Conservation (phyloP, 1,139 yeast genomes). For the Pichia inconspicua region DNA sequence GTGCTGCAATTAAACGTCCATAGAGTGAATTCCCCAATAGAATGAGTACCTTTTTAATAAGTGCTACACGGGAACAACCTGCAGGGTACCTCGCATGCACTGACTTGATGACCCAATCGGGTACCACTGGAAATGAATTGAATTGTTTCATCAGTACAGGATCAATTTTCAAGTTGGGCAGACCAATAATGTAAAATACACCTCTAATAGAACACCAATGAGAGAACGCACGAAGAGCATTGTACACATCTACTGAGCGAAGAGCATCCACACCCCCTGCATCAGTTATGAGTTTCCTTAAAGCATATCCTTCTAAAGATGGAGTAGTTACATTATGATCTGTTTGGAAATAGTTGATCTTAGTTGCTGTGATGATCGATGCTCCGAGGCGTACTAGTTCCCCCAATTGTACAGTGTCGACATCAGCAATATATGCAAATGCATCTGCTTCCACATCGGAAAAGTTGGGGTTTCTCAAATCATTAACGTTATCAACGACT, state of each 20-base stretch:
- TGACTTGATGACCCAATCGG: conserved; percentile 34
- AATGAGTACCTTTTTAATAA: conserved; percentile 35
- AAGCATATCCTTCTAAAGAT: conserved; percentile 39
- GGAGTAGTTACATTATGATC: conserved; percentile 43
- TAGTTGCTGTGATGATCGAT: conserved; percentile 39
- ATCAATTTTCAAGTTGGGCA: conserved; percentile 35
- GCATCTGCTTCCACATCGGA: conserved; percentile 29
- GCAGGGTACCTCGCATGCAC: conserved; percentile 45
- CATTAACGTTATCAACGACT: background rate
- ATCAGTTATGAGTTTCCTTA: conserved; percentile 35
- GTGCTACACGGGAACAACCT: conserved; percentile 44
- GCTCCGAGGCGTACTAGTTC: conserved; percentile 38
- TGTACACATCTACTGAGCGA: conserved; percentile 36
- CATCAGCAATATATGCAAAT: conserved; percentile 26
- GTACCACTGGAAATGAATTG: conserved; percentile 37
- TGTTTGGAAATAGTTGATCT: conserved; percentile 48
- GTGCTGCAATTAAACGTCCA: conserved; percentile 27
- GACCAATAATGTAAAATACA: conserved; percentile 36
- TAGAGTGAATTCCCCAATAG: conserved; percentile 27
- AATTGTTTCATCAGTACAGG: conserved; percentile 30
- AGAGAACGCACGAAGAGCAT: conserved; percentile 45
- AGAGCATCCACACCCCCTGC: conserved; percentile 39
- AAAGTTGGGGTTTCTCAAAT: conserved; percentile 20
- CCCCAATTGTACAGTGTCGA: conserved; percentile 17
- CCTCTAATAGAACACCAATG: conserved; percentile 54